Evolutionary conservation across 2,329 filamentous ascomycete species (phyloP), one percentile per base, ranked within the genome.

Genomic region (Colletotrichum navitas): DNA sequence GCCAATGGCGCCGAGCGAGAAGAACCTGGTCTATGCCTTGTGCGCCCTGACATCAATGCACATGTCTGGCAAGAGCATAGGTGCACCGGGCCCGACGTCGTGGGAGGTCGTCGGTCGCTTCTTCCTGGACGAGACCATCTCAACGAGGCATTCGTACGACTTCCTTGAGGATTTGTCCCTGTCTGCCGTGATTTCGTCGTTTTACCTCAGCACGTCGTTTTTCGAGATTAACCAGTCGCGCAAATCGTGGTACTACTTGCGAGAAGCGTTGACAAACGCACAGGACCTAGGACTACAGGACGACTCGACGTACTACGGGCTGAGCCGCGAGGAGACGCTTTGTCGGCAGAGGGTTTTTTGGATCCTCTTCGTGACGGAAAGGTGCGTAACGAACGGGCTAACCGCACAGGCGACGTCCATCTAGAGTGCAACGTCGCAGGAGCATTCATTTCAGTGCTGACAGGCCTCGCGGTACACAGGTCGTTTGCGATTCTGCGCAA

Each of bases 401-500:
- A n/a, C 16, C 34, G 36, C 21, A 18, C 29, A 21, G 29, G n/a
- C 8, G 32, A 39, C 34, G 12, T 10, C 34, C n/a, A 24, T 41
- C 54, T 2, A 26, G 6, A 6, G 1, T 7, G 26, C 26, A 32
- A 54, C 43, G 34, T 52, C 32, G 14, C 47, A 29, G n/a, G 18
- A 11, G 18, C 26, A 32, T n/a, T 56, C 26, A 32, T n/a, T 56
- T 16, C 54, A 58, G 8, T 62, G 51, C 69, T 68, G 49, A 41
- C n/a, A 11, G 26, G 47, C 59, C 41, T 49, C 26, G 43, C 49
- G 60, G 16, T 58, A 63, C 41, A 24, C 65, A 91, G 91, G 74
- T 89, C 88, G 6, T 91, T 90, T 76, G 90, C 89, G 4, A 86
- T 92, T 39, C 84, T 91, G 68, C 85, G 89, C 58, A 90, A 91